Percentiles rank a stretch among this genome's conserved stretches.
These are phyloP conservation scores for Botrytis tulipae DNA, from an alignment of 2,329 filamentous ascomycete genomes.

Conservation along the genomic window DNA sequence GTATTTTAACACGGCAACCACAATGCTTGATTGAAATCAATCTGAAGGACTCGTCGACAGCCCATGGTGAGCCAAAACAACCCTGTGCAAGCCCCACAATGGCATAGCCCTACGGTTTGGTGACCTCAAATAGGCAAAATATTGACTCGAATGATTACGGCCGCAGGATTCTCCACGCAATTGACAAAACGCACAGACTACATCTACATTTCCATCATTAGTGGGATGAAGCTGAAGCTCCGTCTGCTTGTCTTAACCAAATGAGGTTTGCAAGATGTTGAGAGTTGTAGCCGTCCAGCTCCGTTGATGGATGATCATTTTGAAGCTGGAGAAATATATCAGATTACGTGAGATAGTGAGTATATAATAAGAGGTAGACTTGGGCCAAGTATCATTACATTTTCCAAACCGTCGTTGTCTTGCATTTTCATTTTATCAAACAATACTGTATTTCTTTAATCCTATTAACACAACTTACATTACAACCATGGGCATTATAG, in stretches of 20 bases:
- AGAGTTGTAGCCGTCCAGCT: neutral
- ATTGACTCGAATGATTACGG: neutral
- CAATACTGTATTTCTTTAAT: neutral
- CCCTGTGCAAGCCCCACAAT: neutral
- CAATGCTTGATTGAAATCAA: neutral
- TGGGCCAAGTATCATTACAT: neutral
- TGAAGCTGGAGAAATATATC: neutral
- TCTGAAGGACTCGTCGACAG: neutral
- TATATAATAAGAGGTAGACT: conserved; percentile 10
- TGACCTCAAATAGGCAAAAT: neutral
- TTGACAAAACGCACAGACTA: neutral
- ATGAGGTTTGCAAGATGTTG: conserved; percentile 12
- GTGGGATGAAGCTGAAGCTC: neutral
- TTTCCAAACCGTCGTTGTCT: neutral
- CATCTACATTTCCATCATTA: neutral
- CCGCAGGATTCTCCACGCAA: neutral
- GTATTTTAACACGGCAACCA: neutral
- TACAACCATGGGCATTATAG: conserved; percentile 27
- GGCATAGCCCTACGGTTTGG: neutral
- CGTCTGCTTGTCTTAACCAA: neutral
- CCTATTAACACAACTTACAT: neutral
- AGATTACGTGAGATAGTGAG: neutral
- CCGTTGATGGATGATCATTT: too few relatives aligned
- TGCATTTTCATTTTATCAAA: neutral
- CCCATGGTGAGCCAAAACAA: neutral